phyloP scores from a whole-genome alignment of 306 rosid species.

The Ormosia semicastrata region DNA sequence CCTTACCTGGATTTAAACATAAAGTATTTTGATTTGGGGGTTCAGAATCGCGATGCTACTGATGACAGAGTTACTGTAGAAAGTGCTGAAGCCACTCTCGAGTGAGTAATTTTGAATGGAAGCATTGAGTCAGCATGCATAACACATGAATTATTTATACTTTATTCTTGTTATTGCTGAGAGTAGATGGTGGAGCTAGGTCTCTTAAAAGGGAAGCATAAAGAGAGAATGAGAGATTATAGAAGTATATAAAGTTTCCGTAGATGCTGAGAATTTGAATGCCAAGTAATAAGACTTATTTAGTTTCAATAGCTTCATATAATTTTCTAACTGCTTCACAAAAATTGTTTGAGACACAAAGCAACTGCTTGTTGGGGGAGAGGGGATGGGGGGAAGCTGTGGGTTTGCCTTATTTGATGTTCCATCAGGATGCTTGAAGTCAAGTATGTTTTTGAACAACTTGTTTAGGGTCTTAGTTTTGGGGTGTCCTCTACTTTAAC shows the following conservation, averaged over 20 bases:
- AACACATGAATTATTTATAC: background rate
- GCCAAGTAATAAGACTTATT: background rate
- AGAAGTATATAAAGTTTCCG: background rate
- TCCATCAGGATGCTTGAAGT: background rate
- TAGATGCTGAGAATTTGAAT: background rate
- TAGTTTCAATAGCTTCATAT: background rate
- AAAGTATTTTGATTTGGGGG: conserved; percentile 88
- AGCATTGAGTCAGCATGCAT: background rate
- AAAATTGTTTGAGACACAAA: background rate
- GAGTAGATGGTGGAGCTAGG: conserved; percentile 6
- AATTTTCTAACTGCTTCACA: background rate
- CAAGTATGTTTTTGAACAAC: background rate
- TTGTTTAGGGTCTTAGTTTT: background rate
- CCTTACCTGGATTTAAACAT: conserved; percentile 83
- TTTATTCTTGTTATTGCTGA: conserved; percentile 1
- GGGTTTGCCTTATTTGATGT: background rate
- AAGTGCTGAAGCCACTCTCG: conserved; percentile 90
- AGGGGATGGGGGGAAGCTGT: background rate
- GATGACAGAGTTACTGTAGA: conserved; percentile 86
- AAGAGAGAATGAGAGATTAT: background rate
- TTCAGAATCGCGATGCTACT: conserved; percentile 85
- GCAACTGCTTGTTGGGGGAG: background rate
- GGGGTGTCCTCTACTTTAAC: background rate
- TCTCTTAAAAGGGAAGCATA: background rate
- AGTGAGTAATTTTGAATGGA: conserved; percentile 45